Evolutionary conservation across 2,329 filamentous ascomycete species (phyloP), one percentile per base, ranked within the genome.

Genomic region (Colletotrichum noveboracense): DNA sequence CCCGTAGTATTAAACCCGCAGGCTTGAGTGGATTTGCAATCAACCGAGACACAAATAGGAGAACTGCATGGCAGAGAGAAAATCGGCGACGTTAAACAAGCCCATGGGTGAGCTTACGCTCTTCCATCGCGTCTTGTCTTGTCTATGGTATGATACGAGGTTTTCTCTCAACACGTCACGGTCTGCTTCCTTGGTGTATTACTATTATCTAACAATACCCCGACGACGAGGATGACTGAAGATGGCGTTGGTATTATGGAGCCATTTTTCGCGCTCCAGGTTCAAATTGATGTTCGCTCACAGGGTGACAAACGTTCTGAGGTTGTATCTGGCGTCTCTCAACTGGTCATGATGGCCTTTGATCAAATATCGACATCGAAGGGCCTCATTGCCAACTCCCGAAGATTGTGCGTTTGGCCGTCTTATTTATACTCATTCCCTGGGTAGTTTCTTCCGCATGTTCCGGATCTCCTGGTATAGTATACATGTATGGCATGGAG

Each of bases 21-120:
- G 6, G 1, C 3, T 34, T 34, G 1, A 34, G 32, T 34, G 32
- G 7, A 2, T 34, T 34, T 34, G 32, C 1, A 14, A 34, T 34
- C 3, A 4, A 34, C 32, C 0, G 32, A 3, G 32, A 14, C 32
- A 7, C 1, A 14, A 6, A 34, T 34, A 3, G 1, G 0, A 34
- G 3, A 3, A 34, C 32, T 34, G 2, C 32, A 34, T 34, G 1
- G 12, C 32, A 34, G 32, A 2, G 32, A 34, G 32, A 34, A 34
- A 3, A 7, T 3, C 3, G 13, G 32, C 32, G 32, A 34, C 32
- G 3, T 34, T 34, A 1, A 34, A 13, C 32, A 34, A 34, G 32
- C 32, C 0, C 32, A 34, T 34, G 1, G 0, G 13, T 0, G 32
- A 14, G 3, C 32, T 34, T 7, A 14, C 32, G 32, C 1, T 34